These are phyloP conservation scores for Debaryomyces coudertii DNA, from an alignment of 1,139 yeast genomes.

Conservation along the genomic window DNA sequence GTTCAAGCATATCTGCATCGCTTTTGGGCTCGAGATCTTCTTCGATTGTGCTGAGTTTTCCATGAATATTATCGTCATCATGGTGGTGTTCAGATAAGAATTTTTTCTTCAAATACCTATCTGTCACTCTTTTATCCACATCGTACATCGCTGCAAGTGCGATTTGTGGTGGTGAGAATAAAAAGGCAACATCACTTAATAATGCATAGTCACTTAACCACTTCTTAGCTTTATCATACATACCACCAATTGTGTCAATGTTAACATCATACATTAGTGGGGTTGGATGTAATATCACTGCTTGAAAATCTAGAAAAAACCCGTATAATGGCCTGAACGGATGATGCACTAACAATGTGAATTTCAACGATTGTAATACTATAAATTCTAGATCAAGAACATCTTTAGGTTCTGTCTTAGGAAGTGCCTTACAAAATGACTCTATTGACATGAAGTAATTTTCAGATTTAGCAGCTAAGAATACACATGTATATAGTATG, in stretches of 20 bases:
- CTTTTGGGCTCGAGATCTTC: slow-evolving; percentile 16
- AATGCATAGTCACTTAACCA: slow-evolving; percentile 65
- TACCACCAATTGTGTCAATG: slow-evolving; percentile 50
- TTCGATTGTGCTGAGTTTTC: slow-evolving; percentile 18
- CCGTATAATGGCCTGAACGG: slow-evolving; percentile 90
- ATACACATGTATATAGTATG: slow-evolving; percentile 80
- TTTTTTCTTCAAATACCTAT: slow-evolving; percentile 65
- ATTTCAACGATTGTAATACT: slow-evolving; percentile 71
- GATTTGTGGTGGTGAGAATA: slow-evolving; percentile 91
- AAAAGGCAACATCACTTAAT: slow-evolving; percentile 73
- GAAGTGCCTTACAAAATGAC: slow-evolving; percentile 72
- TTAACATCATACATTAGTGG: slow-evolving; percentile 42
- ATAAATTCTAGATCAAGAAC: slow-evolving; percentile 79
- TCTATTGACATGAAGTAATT: slow-evolving; percentile 86
- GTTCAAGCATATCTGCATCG: background rate
- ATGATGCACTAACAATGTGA: slow-evolving; percentile 84
- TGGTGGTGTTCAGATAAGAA: slow-evolving; percentile 31
- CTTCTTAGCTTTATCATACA: slow-evolving; percentile 70
- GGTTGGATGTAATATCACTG: slow-evolving; percentile 49
- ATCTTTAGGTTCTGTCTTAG: slow-evolving; percentile 65
- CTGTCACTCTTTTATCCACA: slow-evolving; percentile 64
- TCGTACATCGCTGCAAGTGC: slow-evolving; percentile 83
- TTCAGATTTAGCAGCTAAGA: slow-evolving; percentile 90
- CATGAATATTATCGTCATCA: slow-evolving; percentile 14
- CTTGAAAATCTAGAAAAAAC: slow-evolving; percentile 84